Evolutionary conservation across 2,329 filamentous ascomycete species (phyloP), one percentile per base, ranked within the genome.

Genomic region (Apiospora hydei): DNA sequence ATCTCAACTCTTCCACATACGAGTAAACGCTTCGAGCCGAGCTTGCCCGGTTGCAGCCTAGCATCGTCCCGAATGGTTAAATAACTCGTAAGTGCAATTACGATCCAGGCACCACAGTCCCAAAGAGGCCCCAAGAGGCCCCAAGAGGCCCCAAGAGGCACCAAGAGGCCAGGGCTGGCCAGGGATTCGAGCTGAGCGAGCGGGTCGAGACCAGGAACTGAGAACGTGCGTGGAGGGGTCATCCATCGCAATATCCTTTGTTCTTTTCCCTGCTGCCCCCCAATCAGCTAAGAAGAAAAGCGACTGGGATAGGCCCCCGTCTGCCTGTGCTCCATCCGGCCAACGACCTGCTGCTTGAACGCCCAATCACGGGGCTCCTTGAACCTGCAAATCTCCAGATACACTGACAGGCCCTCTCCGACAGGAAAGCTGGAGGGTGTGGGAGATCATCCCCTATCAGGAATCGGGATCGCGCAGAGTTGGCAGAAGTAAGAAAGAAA

Each of bases 381-480:
- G 57, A 5, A 64, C 57, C 57, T 64, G 57, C 57, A 64, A 64
- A 41, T 64, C 57, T 64, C 57, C 57, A 64, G 57, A 64, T 64
- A 64, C 57, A 64, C 57, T 64, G 57, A n/a, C 57, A 64, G 57
- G 57, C 57, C 34, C 57, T 64, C 57, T 64, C 57, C 57, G 34
- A 41, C 57, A 41, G 67, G n/a, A 69, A 38, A 69, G 26, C 21
- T 49, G 67, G 44, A 69, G 44, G 67, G 47, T 64, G 57, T 64
- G 57, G 67, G 44, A 34, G 44, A 69, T 69, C 67, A 69, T 69
- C 67, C 67, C 67, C 67, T 69, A 69, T 64, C 57, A 64, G 57
- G 57, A 41, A 38, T 41, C 57, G 34, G 57, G 57, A 64, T 64
- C 57, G 34, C 57, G 57, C 30, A 41, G 57, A n/a, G 18, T 41